Conservation (phyloP, 83 land plant species). For the Picea engelmannii region DNA sequence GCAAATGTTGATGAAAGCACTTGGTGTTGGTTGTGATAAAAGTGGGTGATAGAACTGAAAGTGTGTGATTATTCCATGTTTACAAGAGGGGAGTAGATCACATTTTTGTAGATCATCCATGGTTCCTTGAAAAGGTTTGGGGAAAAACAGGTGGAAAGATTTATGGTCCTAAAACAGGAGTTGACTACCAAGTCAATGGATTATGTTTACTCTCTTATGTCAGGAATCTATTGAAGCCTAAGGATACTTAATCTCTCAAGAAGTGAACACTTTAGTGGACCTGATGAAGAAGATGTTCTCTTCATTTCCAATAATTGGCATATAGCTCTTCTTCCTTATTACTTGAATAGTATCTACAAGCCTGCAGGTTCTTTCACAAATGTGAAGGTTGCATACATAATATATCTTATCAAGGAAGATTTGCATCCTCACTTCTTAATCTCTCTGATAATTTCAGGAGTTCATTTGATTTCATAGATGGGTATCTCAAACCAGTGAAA, state of each 20-base stretch:
- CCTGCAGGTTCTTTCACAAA: constrained; percentile 59
- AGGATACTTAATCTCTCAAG: constrained; percentile 62
- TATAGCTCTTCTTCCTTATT: constrained; percentile 90
- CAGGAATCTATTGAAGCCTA: constrained; percentile 84
- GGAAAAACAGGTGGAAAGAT: constrained; percentile 89
- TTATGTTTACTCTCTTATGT: constrained; percentile 75
- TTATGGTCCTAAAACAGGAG: constrained; percentile 87
- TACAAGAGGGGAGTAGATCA: constrained; percentile 96
- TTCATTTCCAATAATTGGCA: constrained; percentile 98
- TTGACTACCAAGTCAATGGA: constrained; percentile 81
- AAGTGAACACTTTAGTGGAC: constrained; percentile 71
- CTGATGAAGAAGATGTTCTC: constrained; percentile 94
- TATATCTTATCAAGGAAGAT: constrained; percentile 95
- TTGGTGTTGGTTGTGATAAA: too few species aligned
- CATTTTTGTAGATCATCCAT: constrained; percentile 92
- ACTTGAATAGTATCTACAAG: constrained; percentile 83
- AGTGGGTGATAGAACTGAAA: constrained; percentile 70
- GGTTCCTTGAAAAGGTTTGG: constrained; percentile 96
- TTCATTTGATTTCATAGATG: constrained; percentile 92
- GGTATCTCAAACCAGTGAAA: constrained; percentile 84
- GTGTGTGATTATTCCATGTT: constrained; percentile 90
- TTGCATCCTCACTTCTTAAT: constrained; percentile 69
- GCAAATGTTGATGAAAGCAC: too few species aligned
- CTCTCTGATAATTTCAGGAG: constrained; percentile 76
- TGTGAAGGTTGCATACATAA: constrained; percentile 98